These are phyloP conservation scores for Phaeotremella fagi DNA, from an alignment of 768 basidiomycete genomes.

Conservation along the genomic window DNA sequence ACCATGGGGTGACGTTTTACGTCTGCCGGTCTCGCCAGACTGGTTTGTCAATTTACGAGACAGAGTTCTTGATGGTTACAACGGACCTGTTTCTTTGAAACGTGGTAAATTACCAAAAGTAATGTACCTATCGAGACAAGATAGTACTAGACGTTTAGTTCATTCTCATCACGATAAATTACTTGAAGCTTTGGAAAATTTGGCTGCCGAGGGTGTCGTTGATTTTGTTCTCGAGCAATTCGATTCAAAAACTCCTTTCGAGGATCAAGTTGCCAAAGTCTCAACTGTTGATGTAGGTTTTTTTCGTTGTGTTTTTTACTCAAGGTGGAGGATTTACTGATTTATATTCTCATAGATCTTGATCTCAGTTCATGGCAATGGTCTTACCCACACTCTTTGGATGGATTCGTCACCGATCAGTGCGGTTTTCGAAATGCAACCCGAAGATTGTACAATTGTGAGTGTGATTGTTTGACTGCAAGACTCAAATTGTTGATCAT, in stretches of 20 bases:
- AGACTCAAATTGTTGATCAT: background rate
- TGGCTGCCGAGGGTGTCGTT: slow-evolving; percentile 24
- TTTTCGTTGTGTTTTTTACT: background rate
- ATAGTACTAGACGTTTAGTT: slow-evolving; percentile 10
- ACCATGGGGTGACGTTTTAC: slow-evolving; percentile 30
- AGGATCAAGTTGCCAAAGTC: slow-evolving; percentile 23
- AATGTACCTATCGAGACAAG: slow-evolving; percentile 33
- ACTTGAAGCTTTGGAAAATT: slow-evolving; percentile 9
- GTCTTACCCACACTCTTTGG: slow-evolving; percentile 30
- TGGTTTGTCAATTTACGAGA: slow-evolving; percentile 27
- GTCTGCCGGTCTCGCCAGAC: slow-evolving; percentile 17
- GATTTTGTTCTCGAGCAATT: slow-evolving; percentile 29
- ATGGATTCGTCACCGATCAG: slow-evolving; percentile 15
- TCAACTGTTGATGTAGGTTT: slow-evolving; percentile 27
- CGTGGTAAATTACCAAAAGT: slow-evolving; percentile 15
- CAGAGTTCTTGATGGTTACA: slow-evolving; percentile 22
- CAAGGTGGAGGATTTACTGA: background rate
- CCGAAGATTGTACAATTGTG: slow-evolving; percentile 21
- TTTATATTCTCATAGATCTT: slow-evolving; percentile 13
- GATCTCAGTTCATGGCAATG: slow-evolving; percentile 31
- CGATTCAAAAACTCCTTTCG: slow-evolving; percentile 10
- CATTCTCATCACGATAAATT: slow-evolving; percentile 20
- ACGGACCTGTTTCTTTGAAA: slow-evolving; percentile 15
- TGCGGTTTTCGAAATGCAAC: slow-evolving; percentile 18
- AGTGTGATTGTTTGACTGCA: background rate